These are phyloP conservation scores for Thalassia testudinum DNA, from an alignment of 116 monocot genomes.

Conservation along the genomic window DNA sequence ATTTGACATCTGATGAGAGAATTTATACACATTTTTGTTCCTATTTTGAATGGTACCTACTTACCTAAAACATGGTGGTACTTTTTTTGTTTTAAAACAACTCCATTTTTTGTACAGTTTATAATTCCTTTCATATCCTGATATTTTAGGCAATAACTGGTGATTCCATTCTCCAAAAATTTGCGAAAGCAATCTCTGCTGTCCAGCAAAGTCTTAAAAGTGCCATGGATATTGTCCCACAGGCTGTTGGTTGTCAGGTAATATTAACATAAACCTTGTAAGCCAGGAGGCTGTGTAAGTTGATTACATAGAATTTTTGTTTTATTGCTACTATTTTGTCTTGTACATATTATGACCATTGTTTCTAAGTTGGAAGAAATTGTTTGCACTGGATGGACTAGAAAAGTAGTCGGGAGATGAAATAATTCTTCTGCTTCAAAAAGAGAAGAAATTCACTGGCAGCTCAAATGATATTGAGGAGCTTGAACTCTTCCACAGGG, in stretches of 20 bases:
- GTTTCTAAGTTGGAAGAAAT: slow-evolving; percentile 37
- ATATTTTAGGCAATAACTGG: slow-evolving; percentile 53
- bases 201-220: slow-evolving; percentile 46
- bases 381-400: slow-evolving; percentile 34
- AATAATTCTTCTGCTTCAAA: slow-evolving; percentile 52
- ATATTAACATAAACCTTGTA: background rate
- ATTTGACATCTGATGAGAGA: too few species aligned
- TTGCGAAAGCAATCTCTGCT: slow-evolving; percentile 57
- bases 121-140: too few species aligned
- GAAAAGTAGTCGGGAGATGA: slow-evolving; percentile 62
- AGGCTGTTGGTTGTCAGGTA: slow-evolving; percentile 49
- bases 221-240: slow-evolving; percentile 55
- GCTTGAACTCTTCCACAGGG: slow-evolving; percentile 62
- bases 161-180: slow-evolving; percentile 53
- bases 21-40: too few species aligned
- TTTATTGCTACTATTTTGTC: background rate
- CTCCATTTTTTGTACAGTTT: too few species aligned
- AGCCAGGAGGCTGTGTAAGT: background rate
- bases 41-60: too few species aligned
- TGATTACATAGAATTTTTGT: background rate
- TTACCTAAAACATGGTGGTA: too few species aligned
- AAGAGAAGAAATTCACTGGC: slow-evolving; percentile 26
- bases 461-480: slow-evolving; percentile 21
- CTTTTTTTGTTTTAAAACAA: too few species aligned
- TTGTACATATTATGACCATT: slow-evolving; percentile 46